Evolutionary conservation across 495 filamentous ascomycete genomes (phyloP).

Genomic region (Patellaria atrata): DNA sequence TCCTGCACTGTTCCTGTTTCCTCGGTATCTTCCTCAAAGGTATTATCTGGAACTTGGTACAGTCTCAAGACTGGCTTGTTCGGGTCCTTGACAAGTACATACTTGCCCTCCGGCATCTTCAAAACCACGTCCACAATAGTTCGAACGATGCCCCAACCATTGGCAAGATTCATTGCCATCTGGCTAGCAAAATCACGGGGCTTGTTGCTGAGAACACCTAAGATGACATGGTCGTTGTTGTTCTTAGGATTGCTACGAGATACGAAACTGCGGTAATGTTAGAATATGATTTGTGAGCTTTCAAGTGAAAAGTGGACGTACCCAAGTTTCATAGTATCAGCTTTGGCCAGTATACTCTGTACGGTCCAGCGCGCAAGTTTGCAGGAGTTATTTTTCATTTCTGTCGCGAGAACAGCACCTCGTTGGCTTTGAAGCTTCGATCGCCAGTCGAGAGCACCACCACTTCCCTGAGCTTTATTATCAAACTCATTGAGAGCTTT

Average conservation of each 20-base stretch:
- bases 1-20: conserved; percentile 31
- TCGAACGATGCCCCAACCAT: conserved; percentile 97
- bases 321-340: conserved; percentile 96
- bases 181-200: conserved; percentile 90
- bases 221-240: conserved; percentile 79
- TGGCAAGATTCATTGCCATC: conserved; percentile 92
- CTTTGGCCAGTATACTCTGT: conserved; percentile 87
- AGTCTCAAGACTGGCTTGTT: conserved; percentile 87
- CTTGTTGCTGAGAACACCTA: conserved; percentile 94
- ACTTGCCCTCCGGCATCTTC: conserved; percentile 57
- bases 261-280: conserved; percentile 51
- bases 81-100: conserved; percentile 69
- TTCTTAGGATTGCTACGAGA: conserved; percentile 83
- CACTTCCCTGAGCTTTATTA: conserved; percentile 86
- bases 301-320: conserved; percentile 28
- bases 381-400: conserved; percentile 99
- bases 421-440: conserved; percentile 82
- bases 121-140: conserved; percentile 88
- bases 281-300: conserved; percentile 1
- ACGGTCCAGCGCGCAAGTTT: conserved; percentile 96
- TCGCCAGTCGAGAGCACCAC: conserved; percentile 90
- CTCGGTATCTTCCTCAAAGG: conserved; percentile 68
- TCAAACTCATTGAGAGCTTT: conserved; percentile 99
- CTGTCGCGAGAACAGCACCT: conserved; percentile 94
- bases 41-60: conserved; percentile 76